phyloP scores from a whole-genome alignment of 768 basidiomycete species.

The Antrodiella citrinella region DNA sequence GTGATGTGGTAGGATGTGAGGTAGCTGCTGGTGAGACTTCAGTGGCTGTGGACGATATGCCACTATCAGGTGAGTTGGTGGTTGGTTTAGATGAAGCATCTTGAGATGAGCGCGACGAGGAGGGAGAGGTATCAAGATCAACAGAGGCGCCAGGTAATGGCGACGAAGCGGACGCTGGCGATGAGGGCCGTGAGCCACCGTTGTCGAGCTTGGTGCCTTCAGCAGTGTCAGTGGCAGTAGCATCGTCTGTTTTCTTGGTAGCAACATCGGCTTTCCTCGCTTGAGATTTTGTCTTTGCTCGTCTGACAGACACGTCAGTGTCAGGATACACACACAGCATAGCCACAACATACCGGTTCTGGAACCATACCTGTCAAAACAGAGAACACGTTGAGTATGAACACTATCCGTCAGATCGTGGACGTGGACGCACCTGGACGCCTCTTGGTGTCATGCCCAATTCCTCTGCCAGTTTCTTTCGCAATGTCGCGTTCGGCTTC shows the following conservation, averaged over 20 bases:
- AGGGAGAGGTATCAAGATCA: background rate
- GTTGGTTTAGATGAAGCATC: background rate
- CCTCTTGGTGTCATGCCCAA: constrained; percentile 90
- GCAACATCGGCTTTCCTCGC: constrained; percentile 36
- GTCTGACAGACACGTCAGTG: constrained; percentile 32
- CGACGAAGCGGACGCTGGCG: background rate
- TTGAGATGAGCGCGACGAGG: background rate
- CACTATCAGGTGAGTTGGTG: background rate
- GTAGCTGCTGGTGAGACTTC: background rate
- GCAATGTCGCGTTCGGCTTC: constrained; percentile 78
- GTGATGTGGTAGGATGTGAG: background rate
- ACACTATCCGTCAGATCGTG: constrained; percentile 7
- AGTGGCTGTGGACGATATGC: background rate
- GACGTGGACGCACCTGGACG: constrained; percentile 66
- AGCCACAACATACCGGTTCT: constrained; percentile 54
- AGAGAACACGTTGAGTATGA: constrained; percentile 5
- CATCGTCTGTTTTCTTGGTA: background rate
- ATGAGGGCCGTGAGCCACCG: background rate
- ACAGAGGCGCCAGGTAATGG: background rate
- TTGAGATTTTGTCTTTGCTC: constrained; percentile 76
- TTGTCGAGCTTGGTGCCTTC: background rate
- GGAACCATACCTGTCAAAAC: constrained; percentile 72
- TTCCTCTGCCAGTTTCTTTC: constrained; percentile 73
- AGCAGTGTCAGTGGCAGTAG: background rate
- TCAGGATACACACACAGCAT: constrained; percentile 6